Evolutionary conservation across 208 protist species (phyloP).

Genomic region (Wallacemonas collosoma): DNA sequence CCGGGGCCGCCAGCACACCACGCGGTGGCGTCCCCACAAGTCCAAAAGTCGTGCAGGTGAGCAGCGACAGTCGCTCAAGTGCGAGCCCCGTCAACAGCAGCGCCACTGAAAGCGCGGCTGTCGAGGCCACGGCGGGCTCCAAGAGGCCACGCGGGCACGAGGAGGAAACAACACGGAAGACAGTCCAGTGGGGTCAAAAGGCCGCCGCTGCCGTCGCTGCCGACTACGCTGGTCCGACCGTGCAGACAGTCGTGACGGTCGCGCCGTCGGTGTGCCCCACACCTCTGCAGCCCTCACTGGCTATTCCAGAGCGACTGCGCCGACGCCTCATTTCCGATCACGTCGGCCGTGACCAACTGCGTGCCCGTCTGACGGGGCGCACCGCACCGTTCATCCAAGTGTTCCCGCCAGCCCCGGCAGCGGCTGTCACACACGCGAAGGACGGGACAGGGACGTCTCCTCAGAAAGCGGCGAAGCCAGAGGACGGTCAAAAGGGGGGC

Average conservation of each 20-base stretch:
- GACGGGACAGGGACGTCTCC: background rate
- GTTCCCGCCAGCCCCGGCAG: conserved; percentile 17
- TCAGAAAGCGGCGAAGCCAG: conserved; percentile 1
- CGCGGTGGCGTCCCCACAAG: background rate
- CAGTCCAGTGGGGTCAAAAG: background rate
- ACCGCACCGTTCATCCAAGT: conserved; percentile 24
- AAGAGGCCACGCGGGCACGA: conserved; percentile 3
- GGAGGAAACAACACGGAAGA: background rate
- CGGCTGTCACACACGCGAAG: background rate
- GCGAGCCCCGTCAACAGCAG: background rate
- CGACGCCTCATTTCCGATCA: conserved; percentile 60
- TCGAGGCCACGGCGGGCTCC: background rate
- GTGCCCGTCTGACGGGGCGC: conserved; percentile 51
- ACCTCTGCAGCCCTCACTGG: conserved; percentile 70
- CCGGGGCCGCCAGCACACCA: background rate
- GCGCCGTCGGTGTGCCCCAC: conserved; percentile 41
- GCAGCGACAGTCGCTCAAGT: background rate
- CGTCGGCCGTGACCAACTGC: conserved; percentile 49
- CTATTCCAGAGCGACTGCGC: conserved; percentile 55
- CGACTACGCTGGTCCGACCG: background rate
- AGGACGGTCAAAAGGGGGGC: background rate
- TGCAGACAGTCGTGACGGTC: conserved; percentile 5
- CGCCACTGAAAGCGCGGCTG: background rate
- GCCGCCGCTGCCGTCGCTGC: background rate
- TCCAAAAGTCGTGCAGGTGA: conserved; percentile 9